Conservation (phyloP, 345 rosid genomes). For the Leavenworthia alabamica region DNA sequence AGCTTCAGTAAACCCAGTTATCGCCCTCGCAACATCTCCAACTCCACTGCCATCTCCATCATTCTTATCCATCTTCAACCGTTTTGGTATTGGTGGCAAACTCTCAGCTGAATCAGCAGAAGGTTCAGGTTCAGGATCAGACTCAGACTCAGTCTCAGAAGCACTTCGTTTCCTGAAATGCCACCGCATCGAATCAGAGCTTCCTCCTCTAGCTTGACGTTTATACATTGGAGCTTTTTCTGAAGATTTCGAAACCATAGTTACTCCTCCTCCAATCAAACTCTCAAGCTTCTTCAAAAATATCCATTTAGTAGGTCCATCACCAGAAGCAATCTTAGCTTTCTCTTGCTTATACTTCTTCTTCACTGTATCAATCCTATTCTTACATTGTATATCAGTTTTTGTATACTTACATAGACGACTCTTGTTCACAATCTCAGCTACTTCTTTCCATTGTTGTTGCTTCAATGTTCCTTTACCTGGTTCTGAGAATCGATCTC, state of each 20-base stretch:
- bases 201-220: constrained; percentile 21
- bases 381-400: constrained; percentile 90
- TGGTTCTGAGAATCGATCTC: constrained; percentile 73
- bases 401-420: constrained; percentile 53
- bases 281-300: constrained; percentile 63
- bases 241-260: background rate
- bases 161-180: constrained; percentile 42
- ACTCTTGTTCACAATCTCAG: constrained; percentile 73
- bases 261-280: constrained; percentile 47
- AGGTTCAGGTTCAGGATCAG: constrained; percentile 35
- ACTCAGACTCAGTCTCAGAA: constrained; percentile 33
- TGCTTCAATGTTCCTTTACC: constrained; percentile 89
- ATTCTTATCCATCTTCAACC: constrained; percentile 28
- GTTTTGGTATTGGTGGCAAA: constrained; percentile 31
- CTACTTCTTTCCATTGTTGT: constrained; percentile 91
- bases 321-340: constrained; percentile 50
- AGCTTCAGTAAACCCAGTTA: constrained; percentile 61
- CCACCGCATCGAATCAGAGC: constrained; percentile 28
- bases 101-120: constrained; percentile 42
- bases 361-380: constrained; percentile 88
- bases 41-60: constrained; percentile 13
- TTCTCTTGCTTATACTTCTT: constrained; percentile 89
- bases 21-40: constrained; percentile 55
- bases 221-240: constrained; percentile 36
- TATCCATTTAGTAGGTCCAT: constrained; percentile 59